Evolutionary conservation across 1,284 basidiomycete genomes (phyloP).

Genomic region (Boletellus dicymbophilus): DNA sequence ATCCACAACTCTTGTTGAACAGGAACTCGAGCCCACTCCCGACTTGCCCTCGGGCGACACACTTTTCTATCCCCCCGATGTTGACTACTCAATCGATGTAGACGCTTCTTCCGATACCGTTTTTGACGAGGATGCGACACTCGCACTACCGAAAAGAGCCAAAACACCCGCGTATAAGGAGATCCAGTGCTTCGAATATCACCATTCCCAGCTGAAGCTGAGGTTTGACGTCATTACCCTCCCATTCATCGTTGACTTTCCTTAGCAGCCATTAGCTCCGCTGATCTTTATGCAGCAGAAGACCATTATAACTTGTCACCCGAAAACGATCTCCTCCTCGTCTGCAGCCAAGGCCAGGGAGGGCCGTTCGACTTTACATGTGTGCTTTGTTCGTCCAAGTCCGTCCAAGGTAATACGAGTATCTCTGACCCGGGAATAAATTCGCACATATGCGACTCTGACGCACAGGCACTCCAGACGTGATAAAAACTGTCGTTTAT

Average conservation of each 20-base stretch:
- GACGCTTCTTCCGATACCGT: conserved; percentile 30
- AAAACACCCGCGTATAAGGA: conserved; percentile 20
- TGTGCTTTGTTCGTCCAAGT: conserved; percentile 17
- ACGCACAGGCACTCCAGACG: conserved; percentile 11
- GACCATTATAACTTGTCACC: background rate
- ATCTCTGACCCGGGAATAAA: conserved; percentile 2
- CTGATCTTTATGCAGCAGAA: background rate
- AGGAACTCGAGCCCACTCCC: conserved; percentile 1
- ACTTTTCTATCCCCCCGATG: conserved; percentile 11
- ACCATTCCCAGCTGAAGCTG: background rate
- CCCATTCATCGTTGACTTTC: conserved; percentile 15
- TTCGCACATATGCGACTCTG: conserved; percentile 21
- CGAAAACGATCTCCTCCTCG: background rate
- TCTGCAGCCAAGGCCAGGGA: conserved; percentile 22
- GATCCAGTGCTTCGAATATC: background rate
- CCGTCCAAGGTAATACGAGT: conserved; percentile 24
- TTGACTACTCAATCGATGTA: conserved; percentile 5
- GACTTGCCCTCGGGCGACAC: conserved; percentile 29
- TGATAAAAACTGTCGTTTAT: background rate
- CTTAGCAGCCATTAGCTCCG: conserved; percentile 11
- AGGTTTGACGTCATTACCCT: conserved; percentile 20
- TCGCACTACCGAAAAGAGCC: background rate
- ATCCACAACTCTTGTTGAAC: conserved; percentile 6
- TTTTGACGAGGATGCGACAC: conserved; percentile 15
- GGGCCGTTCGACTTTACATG: conserved; percentile 16